Base-by-base conservation (phyloP, 2,329 filamentous ascomycete genomes). In the Fusarium sp. region DNA sequence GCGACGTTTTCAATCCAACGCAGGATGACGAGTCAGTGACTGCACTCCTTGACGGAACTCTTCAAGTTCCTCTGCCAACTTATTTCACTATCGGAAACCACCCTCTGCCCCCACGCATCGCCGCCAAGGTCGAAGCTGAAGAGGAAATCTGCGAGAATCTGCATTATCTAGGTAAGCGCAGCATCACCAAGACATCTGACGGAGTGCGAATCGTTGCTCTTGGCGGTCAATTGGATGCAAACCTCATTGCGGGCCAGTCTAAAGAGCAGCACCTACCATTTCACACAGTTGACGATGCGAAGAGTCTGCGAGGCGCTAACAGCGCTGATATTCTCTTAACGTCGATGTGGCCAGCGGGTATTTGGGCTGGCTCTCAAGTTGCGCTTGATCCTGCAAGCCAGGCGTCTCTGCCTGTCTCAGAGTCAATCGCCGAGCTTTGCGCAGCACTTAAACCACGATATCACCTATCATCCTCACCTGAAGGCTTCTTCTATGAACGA, bases 91-190 rank as follows among this genome's bases (percentile, higher is more conserved):
- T 97, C 63, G 94, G 92, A 71, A 89, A 84, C 37, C 85, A 85
- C 46, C 81, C 90, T n/a, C 83, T 99, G 8, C 96, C 96, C 1
- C 79, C 84, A 4, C 81, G 83, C 31, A 87, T 97, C 23, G 83
- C 91, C 20, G 87, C 92, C 74, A 94, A 89, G 77, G 85, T 98
- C 53, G 86, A 93, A 75, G 86, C 86, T 34, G 88, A 91, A 66
- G 90, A 89, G 74, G 88, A 90, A 72, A 85, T 99, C 18, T 97
- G 94, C 77, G 86, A 91, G n/a, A 98, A 99, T 76, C 86, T 99
- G 12, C 92, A 93, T 79, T 97, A 91, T 74, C 87, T 99, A 1
- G 94, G 92, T 59, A 97, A 96, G 79, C 90, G 93, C 74, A 93
- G 92, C 65, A 90, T 91, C 15, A 91, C 93, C 53, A 98, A 96